Evolutionary conservation across 352 stramenopile genomes (phyloP).

Genomic region (Pythium phragmitis): DNA sequence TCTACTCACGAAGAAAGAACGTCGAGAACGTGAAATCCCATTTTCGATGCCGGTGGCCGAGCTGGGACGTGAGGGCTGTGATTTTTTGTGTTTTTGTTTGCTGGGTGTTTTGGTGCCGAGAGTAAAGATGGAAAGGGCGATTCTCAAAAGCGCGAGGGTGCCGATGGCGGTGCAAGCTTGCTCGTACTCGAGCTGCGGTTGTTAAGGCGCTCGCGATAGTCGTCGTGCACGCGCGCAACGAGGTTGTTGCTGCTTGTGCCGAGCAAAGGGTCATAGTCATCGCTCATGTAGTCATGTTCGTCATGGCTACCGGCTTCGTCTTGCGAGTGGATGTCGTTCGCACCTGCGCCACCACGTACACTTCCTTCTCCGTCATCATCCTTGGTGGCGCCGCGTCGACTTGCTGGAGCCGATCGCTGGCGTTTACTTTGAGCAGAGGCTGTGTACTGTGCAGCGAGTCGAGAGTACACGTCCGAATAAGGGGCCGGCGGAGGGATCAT

Average conservation of each 20-base stretch:
- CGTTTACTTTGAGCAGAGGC: constrained; percentile 81
- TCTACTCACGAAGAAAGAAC: constrained; percentile 6
- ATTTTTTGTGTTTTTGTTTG: constrained; percentile 11
- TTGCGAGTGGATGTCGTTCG: constrained; percentile 22
- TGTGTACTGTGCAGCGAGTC: constrained; percentile 79
- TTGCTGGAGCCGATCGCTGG: constrained; percentile 36
- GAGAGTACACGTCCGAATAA: constrained; percentile 76
- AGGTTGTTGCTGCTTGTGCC: constrained; percentile 48
- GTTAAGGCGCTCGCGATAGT: constrained; percentile 72
- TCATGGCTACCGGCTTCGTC: constrained; percentile 38
- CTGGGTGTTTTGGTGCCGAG: not conserved
- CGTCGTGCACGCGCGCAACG: constrained; percentile 70
- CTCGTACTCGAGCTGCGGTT: constrained; percentile 35
- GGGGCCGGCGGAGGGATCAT: constrained; percentile 52
- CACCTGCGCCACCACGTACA: constrained; percentile 20
- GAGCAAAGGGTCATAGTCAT: constrained; percentile 64
- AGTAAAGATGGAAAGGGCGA: not conserved
- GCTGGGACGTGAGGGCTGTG: not conserved
- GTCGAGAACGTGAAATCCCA: constrained; percentile 5
- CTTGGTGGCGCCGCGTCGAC: constrained; percentile 36
- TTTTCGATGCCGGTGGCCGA: not conserved
- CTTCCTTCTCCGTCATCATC: constrained; percentile 34
- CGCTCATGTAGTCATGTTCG: constrained; percentile 29
- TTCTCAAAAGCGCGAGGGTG: constrained; percentile 14
- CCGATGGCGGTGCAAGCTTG: constrained; percentile 23